Evolutionary conservation across 768 basidiomycete genomes (phyloP).

Genomic region (Dioszegia aurantiaca): DNA sequence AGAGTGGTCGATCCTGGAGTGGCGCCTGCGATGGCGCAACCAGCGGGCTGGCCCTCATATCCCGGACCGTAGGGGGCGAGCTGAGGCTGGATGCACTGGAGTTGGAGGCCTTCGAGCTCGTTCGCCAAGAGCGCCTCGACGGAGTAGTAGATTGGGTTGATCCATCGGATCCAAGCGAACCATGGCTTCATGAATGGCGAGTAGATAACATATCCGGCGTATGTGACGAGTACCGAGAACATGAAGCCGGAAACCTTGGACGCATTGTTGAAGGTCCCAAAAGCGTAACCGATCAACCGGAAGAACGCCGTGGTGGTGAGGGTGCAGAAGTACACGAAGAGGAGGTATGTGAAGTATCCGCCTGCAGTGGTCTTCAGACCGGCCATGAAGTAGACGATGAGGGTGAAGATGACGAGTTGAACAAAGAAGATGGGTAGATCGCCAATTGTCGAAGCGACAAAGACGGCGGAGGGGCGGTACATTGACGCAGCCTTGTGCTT

Average conservation of each 20-base stretch:
- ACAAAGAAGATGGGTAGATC: conserved; percentile 54
- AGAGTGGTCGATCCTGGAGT: conserved; percentile 30
- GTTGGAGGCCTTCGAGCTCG: conserved; percentile 30
- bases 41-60: conserved; percentile 25
- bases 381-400: conserved; percentile 48
- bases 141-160: conserved; percentile 47
- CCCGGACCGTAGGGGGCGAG: conserved; percentile 33
- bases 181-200: conserved; percentile 46
- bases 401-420: conserved; percentile 43
- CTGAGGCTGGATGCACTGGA: conserved; percentile 33
- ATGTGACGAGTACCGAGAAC: conserved; percentile 43
- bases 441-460: conserved; percentile 54
- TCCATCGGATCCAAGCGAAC: conserved; percentile 50
- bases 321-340: conserved; percentile 19
- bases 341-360: conserved; percentile 37
- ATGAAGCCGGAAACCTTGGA: conserved; percentile 47
- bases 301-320: conserved; percentile 37
- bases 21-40: conserved; percentile 38
- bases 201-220: conserved; percentile 43
- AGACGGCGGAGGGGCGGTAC: conserved; percentile 52
- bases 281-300: conserved; percentile 42
- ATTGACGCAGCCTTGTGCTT: conserved; percentile 49
- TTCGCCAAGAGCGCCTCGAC: conserved; percentile 43
- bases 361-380: conserved; percentile 30
- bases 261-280: conserved; percentile 46